Base-by-base conservation (phyloP, 768 basidiomycete genomes). In the Boletus speciosus region DNA sequence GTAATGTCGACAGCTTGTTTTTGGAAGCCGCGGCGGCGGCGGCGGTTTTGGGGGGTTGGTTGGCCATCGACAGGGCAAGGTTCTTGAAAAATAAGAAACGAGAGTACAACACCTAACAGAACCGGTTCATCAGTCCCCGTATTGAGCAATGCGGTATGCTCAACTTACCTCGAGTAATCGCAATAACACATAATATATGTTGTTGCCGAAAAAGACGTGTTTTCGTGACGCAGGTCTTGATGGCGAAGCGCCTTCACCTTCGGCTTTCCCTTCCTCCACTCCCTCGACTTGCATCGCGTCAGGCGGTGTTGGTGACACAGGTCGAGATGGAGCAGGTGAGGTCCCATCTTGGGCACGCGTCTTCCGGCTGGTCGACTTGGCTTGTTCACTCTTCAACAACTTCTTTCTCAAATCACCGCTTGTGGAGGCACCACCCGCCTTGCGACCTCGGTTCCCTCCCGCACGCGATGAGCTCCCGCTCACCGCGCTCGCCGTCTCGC, bases 171-270 rank as follows among this genome's bases (percentile, higher is more conserved):
- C 89, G 39, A 98, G 69, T 46, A 95, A 74, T 34, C 96, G 83
- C 62, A 98, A 71, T 23, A 98, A 73, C 10, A 83, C 81, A 74
- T 98, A 99, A 65, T 92, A 92, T 23, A 84, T 78, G 19, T 90
- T 93, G 71, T 97, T 98, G 55, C 86, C 84, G 72, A 92, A 98
- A 73, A 98, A 93, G 35, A 84, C 79, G 43, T 70, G 74, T 51
- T 80, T 78, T 47, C 79, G 78, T 52, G 81, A 67, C 0, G 71
- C 68, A 0, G 59, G 55, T 19, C 69, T 65, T 48, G 69, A 68
- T n/a, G 68, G 68, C 19, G 50, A 37, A 32, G 37, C 8, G 6
- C 35, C 16, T 36, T 64, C 62, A 38, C 39, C 55, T 36, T 60
- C 61, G 3, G 14, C 40, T 7, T 61, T 65, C 7, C 62, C 65